Evolutionary conservation across 495 filamentous ascomycete genomes (phyloP), one percentile per base, ranked within the genome.

Genomic region (Penicillium malachiteum): DNA sequence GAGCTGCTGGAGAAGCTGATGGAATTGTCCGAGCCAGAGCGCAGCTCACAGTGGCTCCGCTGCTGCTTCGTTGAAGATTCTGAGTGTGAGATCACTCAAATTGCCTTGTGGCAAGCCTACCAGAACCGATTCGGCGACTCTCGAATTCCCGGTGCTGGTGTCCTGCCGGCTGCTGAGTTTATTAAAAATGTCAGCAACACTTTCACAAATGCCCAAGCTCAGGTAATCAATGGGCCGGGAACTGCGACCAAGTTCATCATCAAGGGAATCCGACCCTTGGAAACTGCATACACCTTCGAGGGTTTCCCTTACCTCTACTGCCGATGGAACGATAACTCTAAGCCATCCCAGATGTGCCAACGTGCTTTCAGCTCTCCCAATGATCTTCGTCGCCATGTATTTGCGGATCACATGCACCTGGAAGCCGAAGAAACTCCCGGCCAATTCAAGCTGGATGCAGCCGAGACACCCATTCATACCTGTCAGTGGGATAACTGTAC

Each of bases 81-180:
- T 0, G 84, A 86, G 5, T 86, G 86, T 34, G 87, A 92, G 45
- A 95, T 99, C 61, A 97, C 95, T 0, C 95, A 99, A 68, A 97
- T 99, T 50, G 85, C 87, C 7, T 81, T 97, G 44, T 99, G 95
- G 95, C 89, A 96, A 68, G 93, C 94, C 2, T 99, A 99, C 62
- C 94, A 97, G 63, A 78, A 77, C 35, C 87, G 89, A 1, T 97
- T 98, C 56, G 78, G 79, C 21, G 72, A 78, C 13, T 70, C 73
- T 43, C 70, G 72, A 12, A 56, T 72, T 33, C 71, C 74, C 33
- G 76, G 78, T 12, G 80, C 81, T 12, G 79, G 79, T 26, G 83
- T 91, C 53, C 82, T 97, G 40, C 85, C 86, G 9, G 94, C 95
- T 1, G 91, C 92, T 3, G 95, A 97, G 42, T 99, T 97, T 68